phyloP scores from a whole-genome alignment of 2,329 filamentous ascomycete species.

The Exophiala sp. region DNA sequence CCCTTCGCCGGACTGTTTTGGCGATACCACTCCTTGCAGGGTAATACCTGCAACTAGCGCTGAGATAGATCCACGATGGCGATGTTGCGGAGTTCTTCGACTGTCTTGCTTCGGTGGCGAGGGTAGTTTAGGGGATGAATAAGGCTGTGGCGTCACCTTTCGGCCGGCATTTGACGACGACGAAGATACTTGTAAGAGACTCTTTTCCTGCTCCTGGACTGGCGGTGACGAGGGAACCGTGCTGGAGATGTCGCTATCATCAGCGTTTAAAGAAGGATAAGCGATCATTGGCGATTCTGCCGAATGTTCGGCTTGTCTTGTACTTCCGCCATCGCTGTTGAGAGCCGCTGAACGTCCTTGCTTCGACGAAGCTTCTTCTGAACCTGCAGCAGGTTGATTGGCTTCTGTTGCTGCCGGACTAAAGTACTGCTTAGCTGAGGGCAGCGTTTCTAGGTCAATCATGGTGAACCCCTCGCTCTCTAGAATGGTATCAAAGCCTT shows the following conservation, averaged over 20 bases:
- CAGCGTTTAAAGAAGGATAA: conserved; percentile 8
- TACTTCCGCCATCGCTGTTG: neutral
- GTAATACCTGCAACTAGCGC: conserved; percentile 20
- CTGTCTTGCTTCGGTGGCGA: conserved; percentile 28
- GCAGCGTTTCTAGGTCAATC: conserved; percentile 51
- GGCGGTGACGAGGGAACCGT: conserved; percentile 27
- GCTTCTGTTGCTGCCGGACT: conserved; percentile 6
- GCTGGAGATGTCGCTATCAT: conserved; percentile 27
- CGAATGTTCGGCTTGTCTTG: neutral
- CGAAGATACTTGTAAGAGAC: conserved; percentile 13
- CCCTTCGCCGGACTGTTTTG: conserved; percentile 11
- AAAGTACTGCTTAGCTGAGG: conserved; percentile 38
- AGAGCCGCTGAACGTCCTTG: neutral
- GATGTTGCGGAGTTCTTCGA: conserved; percentile 20
- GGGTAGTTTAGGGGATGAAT: conserved; percentile 27
- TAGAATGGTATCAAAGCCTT: conserved; percentile 50
- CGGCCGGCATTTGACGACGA: conserved; percentile 14
- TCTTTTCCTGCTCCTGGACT: conserved; percentile 5
- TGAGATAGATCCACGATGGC: conserved; percentile 19
- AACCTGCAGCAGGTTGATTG: neutral
- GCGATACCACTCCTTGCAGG: conserved; percentile 22
- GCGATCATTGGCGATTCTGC: neutral
- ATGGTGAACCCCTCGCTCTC: conserved; percentile 55
- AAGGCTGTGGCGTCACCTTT: conserved; percentile 25
- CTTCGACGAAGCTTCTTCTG: neutral